Base-by-base conservation (phyloP, 371 early-diverging fungal species). In the Mucor saturninus region DNA sequence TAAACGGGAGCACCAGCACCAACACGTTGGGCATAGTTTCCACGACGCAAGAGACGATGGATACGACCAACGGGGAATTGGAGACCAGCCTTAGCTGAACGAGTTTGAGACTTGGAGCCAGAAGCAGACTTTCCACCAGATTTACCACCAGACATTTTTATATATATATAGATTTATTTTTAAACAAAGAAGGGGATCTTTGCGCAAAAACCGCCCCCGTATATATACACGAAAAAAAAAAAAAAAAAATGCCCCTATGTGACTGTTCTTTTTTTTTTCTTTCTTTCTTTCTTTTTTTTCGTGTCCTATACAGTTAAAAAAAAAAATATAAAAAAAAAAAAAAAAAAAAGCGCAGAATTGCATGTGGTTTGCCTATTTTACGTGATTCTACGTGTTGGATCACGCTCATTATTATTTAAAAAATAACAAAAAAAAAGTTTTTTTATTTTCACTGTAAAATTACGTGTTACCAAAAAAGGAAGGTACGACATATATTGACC, bases 41-140 rank as follows among this genome's bases (percentile, higher is more conserved):
- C 95, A 83, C 92, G 92, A 76, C 95, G 91, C 65, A 97, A 85
- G 60, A 92, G 89, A 89, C 96, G 93, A 83, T 97, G 96, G 74
- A 97, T 91, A 93, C 97, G 95, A 77, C 95, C 95, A 70, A 94
- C 95, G 64, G 97, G 97, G 90, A 96, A 96, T 76, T 94, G 93
- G 64, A 93, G 90, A 79, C 93, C 93, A 70, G 93, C 93, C 81
- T 91, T 90, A 65, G 88, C 73, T 38, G 94, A 94, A 70, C 91
- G 83, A 65, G 85, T 79, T 73, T 82, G 86, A 66, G 84, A 77
- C 74, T 82, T 77, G 69, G 84, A 62, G 69, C 82, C 83, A 73
- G 78, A 71, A 71, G 78, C 78, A 67, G 78, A 78, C 61, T 78
- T 78, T 63, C 78, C 78, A 67, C 78, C 78, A 74, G 78, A 78